Evolutionary conservation across 345 rosid species (phyloP).

Genomic region (Syzygium aqueum): DNA sequence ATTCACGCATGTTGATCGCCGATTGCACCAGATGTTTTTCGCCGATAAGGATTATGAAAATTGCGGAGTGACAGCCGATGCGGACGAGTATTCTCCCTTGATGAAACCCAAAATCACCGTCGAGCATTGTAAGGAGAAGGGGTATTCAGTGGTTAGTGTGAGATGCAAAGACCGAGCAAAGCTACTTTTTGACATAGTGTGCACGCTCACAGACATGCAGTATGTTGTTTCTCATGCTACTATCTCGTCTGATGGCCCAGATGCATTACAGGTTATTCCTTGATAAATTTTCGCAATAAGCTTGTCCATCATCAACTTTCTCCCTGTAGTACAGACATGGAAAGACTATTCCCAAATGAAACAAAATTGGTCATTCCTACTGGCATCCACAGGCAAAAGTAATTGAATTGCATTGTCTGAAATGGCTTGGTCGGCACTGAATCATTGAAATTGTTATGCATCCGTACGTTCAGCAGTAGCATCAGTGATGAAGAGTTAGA

Average conservation of each 20-base stretch:
- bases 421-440: neutral
- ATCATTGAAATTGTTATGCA: neutral
- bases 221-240: slow-evolving; percentile 91
- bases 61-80: slow-evolving; percentile 28
- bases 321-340: neutral
- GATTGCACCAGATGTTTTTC: slow-evolving; percentile 92
- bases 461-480: neutral
- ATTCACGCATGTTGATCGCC: slow-evolving; percentile 73
- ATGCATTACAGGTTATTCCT: slow-evolving; percentile 51
- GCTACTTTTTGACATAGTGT: slow-evolving; percentile 86
- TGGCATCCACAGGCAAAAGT: neutral
- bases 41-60: slow-evolving; percentile 90
- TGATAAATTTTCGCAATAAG: neutral
- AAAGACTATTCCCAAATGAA: neutral
- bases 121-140: slow-evolving; percentile 69
- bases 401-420: neutral
- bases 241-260: slow-evolving; percentile 64
- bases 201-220: slow-evolving; percentile 96
- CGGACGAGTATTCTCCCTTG: slow-evolving; percentile 19
- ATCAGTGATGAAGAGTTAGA: neutral
- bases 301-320: neutral
- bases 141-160: slow-evolving; percentile 72
- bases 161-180: slow-evolving; percentile 76
- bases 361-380: neutral
- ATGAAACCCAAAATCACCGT: slow-evolving; percentile 48